These are phyloP conservation scores for Orbilia oligospora DNA, from an alignment of 2,329 filamentous ascomycete genomes.

Conservation along the genomic window DNA sequence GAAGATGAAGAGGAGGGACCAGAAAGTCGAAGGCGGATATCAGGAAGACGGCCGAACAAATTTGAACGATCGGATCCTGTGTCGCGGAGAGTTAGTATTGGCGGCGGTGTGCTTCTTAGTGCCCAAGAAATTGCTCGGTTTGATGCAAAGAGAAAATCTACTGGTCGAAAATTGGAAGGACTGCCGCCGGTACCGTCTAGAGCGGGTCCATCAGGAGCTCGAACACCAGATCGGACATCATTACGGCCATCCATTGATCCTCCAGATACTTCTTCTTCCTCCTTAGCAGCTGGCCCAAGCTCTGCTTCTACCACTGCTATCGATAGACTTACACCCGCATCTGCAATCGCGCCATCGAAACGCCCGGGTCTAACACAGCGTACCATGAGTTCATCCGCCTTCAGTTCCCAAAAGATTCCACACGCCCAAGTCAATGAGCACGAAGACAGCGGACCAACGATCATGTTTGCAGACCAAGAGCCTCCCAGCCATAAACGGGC, in stretches of 20 bases:
- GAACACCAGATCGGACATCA: constrained; percentile 8
- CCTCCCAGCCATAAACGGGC: constrained; percentile 65
- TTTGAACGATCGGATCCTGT: constrained; percentile 39
- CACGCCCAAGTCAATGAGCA: constrained; percentile 77
- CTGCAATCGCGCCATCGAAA: constrained; percentile 16
- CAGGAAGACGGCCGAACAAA: constrained; percentile 12
- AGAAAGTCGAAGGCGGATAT: background rate
- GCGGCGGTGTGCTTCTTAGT: constrained; percentile 14
- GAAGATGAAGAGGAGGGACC: constrained; percentile 37
- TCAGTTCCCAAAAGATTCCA: constrained; percentile 81
- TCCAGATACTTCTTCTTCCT: background rate
- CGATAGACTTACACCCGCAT: constrained; percentile 28
- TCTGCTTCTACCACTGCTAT: constrained; percentile 65
- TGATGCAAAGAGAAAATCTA: constrained; percentile 43
- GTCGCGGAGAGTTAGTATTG: constrained; percentile 51
- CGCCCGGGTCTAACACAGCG: constrained; percentile 48
- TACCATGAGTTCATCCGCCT: constrained; percentile 68
- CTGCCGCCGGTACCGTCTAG: background rate
- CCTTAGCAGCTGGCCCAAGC: background rate
- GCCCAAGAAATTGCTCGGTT: constrained; percentile 41
- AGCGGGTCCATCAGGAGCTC: background rate
- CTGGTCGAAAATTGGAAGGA: background rate
- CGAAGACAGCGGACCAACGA: constrained; percentile 77
- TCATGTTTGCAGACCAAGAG: constrained; percentile 78
- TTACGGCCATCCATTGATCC: constrained; percentile 1